Percentiles rank a stretch among this genome's conserved stretches.
Evolutionary conservation across 345 rosid species (phyloP).

Genomic region (Gossypioides kirkii): DNA sequence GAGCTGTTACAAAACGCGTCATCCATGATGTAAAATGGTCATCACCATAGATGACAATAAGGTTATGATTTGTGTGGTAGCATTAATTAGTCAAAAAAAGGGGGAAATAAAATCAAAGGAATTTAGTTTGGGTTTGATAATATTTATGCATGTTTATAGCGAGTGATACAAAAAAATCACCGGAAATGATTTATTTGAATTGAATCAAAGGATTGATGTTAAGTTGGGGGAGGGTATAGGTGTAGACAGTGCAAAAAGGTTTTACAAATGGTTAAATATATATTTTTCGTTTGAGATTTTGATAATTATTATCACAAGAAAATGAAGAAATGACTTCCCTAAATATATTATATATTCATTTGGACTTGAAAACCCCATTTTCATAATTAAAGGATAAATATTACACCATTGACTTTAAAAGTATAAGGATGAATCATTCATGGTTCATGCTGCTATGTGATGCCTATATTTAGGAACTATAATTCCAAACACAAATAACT

Average conservation of each 20-base stretch:
- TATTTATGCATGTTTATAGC: no score
- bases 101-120: no score
- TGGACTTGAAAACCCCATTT: background rate
- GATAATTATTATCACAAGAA: background rate
- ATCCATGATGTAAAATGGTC: constrained; percentile 16
- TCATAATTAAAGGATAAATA: background rate
- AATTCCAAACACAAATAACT: background rate
- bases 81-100: no score
- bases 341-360: background rate
- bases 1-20: no score
- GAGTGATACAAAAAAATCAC: no score
- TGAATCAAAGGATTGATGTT: background rate
- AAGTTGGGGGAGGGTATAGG: background rate
- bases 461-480: background rate
- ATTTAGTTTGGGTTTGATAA: no score
- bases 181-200: background rate
- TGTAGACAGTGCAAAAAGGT: constrained; percentile 11
- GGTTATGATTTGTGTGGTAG: background rate
- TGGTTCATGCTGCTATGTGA: background rate
- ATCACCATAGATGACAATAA: background rate
- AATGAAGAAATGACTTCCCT: background rate
- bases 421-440: background rate
- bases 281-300: background rate
- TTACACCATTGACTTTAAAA: background rate
- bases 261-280: background rate